Evolutionary conservation across 306 rosid species (phyloP), one percentile per base, ranked within the genome.

Genomic region (Datisca glomerata): DNA sequence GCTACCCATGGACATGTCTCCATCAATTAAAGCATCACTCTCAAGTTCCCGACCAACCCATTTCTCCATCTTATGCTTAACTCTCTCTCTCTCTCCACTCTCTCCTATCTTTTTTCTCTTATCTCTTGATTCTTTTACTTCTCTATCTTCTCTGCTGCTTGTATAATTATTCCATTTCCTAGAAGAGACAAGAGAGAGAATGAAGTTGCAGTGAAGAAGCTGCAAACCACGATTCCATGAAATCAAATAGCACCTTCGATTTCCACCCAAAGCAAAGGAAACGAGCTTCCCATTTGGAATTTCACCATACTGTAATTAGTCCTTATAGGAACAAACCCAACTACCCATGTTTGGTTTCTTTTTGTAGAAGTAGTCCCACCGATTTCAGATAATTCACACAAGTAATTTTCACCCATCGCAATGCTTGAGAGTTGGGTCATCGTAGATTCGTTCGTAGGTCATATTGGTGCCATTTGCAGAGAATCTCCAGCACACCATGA

Each of bases 401-500:
- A 59, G 40, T 83, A 84, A 52, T 77, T 47, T 25, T 57, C 68
- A 18, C 95, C 97, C 12, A 77, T 81, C 0, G 95, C 72, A 14
- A 83, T 48, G 13, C 62, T 77, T 0, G 14, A 89, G 22, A 3
- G 64, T 11, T 0, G 66, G 45, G 6, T 81, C 93, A 0, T 0
- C 15, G 49, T 89, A 72, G 43, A 89, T 22, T 9, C 63, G 63
- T 57, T 70, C 83, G 7, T 3, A 17, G 12, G 2, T 0, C 50
- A 52, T 43, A 38, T 18, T 42, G 1, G 75, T 41, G 3, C 65
- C 71, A 61, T 67, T 63, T 31, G 47, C 20, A 35, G 86, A 74
- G 65, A 80, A 80, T 63, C 95, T 74, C 97, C 95, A 89, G 66
- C 97, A 89, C 0, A 20, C 49, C 59, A 82, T 16, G 67, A 29